Base-by-base conservation (phyloP, 495 filamentous ascomycete species). In the Penicillium goetzii region DNA sequence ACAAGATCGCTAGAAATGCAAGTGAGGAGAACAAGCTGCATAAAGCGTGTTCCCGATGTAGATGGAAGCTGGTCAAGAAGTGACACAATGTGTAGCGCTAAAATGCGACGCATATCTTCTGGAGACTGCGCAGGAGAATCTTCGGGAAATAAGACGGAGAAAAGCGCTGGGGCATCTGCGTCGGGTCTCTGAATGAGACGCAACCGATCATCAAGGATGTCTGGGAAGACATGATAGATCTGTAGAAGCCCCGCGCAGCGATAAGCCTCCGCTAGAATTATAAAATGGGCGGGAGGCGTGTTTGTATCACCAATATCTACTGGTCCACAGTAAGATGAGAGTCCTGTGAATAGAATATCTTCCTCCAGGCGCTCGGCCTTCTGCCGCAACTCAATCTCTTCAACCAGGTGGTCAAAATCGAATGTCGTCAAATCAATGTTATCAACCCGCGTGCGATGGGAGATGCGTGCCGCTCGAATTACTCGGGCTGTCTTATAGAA, bases 1-100 rank as follows among this genome's bases (percentile, higher is more conserved):
- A 69, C 57, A 59, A 72, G 69, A 58, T 72, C 69, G 57, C 69
- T 72, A 23, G 69, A 67, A 34, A 72, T 63, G 59, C 67, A 67
- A 34, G 64, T 59, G 8, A 72, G 57, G 55, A 72, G 50, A 25
- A 72, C 50, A 1, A 67, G 69, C n/a, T 65, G 64, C 67, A 72
- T 67, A 9, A 65, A 68, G 38, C 68, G 59, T 4, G 69, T 72
- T 47, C 69, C 69, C 34, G 69, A 72, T 17, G 64, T 67, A 1
- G 67, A 55, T 23, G 67, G 67, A 7, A 72, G 65, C 53, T 72
- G 67, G 40, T 64, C 67, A 45, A 72, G 54, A 26, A 72, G 67
- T 11, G 69, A 69, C 23, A 72, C 69, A 36, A 72, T 61, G 26
- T 72, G 69, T 21, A 72, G 26, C 54, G 69, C 67, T 36, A 72